Evolutionary conservation across 129 eudicot genomes (phyloP).

Genomic region (Artemisia argyi): DNA sequence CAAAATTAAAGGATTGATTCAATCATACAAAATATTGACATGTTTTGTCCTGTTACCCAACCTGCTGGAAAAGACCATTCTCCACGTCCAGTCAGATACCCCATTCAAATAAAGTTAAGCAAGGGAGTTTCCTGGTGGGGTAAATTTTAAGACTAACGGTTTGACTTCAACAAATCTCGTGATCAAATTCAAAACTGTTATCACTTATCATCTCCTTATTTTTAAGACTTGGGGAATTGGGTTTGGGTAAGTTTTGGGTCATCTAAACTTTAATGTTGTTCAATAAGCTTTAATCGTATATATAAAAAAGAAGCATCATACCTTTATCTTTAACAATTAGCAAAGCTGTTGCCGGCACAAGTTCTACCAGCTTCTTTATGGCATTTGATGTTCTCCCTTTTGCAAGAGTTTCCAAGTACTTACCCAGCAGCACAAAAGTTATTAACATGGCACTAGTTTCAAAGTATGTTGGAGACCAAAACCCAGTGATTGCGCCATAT

Average conservation of each 20-base stretch:
- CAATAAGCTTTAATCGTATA: neutral
- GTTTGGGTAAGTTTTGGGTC: neutral
- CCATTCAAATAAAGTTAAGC: neutral
- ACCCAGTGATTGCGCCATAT: constrained; percentile 91
- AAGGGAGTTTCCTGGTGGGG: neutral
- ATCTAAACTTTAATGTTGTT: neutral
- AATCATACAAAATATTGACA: neutral
- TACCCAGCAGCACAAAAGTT: constrained; percentile 88
- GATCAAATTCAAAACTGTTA: no score
- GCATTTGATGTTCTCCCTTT: constrained; percentile 99
- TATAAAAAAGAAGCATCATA: constrained; percentile 20
- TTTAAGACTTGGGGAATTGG: no score
- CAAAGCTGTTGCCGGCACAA: constrained; percentile 86
- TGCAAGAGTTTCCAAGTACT: constrained; percentile 89
- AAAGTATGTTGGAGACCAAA: constrained; percentile 94
- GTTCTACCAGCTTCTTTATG: constrained; percentile 90
- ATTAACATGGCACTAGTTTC: constrained; percentile 98
- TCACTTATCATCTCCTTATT: no score
- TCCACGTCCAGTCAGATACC: no score
- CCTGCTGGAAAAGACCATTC: neutral
- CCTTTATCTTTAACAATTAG: constrained; percentile 80
- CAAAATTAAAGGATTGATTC: neutral
- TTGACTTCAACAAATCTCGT: no score
- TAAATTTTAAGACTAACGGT: neutral
- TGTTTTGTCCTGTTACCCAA: neutral